Conservation (phyloP, 768 basidiomycete species). For the Cantharellus cinnabarinus region DNA sequence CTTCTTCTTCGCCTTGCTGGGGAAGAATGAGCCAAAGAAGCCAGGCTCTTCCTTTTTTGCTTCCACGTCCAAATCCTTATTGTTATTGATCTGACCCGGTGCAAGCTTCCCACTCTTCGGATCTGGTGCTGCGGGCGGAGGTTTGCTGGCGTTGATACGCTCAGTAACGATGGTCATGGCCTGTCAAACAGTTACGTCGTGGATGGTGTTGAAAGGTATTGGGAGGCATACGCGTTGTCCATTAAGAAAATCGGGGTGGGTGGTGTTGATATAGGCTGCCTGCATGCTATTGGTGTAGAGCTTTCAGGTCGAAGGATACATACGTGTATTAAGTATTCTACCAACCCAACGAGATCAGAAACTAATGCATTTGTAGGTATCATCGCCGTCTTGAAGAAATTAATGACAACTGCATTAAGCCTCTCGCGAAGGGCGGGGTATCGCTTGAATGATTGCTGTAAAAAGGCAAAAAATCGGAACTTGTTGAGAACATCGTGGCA, state of each 20-base stretch:
- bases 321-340: conserved; percentile 8
- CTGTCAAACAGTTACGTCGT: conserved; percentile 19
- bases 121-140: conserved; percentile 38
- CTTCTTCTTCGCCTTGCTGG: conserved; percentile 43
- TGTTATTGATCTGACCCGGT: conserved; percentile 61
- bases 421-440: conserved; percentile 93
- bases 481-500: background rate
- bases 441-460: conserved; percentile 83
- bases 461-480: background rate
- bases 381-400: conserved; percentile 93
- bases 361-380: conserved; percentile 88
- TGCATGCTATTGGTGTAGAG: conserved; percentile 54
- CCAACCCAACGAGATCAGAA: conserved; percentile 74
- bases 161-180: conserved; percentile 80
- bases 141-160: conserved; percentile 63
- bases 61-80: conserved; percentile 85
- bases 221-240: conserved; percentile 53
- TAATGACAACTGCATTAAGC: conserved; percentile 89
- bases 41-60: conserved; percentile 70
- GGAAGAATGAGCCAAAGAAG: conserved; percentile 94
- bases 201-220: background rate
- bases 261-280: conserved; percentile 97
- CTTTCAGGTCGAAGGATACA: background rate
- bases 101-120: conserved; percentile 47
- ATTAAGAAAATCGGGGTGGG: conserved; percentile 94